phyloP scores from a whole-genome alignment of 2,329 filamentous ascomycete genomes.

The Penicillium sumatraense region DNA sequence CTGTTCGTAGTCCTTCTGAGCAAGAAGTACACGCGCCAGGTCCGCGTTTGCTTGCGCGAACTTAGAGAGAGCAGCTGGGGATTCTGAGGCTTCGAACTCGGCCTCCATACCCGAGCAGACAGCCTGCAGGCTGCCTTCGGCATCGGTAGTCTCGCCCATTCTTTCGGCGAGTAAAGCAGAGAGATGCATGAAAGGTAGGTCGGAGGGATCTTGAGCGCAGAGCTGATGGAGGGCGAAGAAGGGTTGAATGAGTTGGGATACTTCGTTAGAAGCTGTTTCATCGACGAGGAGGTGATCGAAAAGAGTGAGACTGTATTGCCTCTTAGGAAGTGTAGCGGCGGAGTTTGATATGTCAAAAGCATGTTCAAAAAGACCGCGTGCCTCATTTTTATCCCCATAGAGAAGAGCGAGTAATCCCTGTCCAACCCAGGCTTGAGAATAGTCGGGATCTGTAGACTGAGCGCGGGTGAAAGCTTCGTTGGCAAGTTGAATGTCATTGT shows the following conservation, averaged over 20 bases:
- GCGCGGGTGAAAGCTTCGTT: conserved; percentile 88
- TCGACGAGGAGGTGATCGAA: conserved; percentile 79
- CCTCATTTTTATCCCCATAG: conserved; percentile 75
- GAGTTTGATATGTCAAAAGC: conserved; percentile 90
- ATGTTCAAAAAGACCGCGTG: conserved; percentile 84
- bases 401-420: conserved; percentile 84
- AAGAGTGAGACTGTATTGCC: conserved; percentile 77
- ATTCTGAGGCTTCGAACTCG: conserved; percentile 84
- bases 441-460: conserved; percentile 93
- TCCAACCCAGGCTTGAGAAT: conserved; percentile 89
- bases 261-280: conserved; percentile 55
- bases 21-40: conserved; percentile 80
- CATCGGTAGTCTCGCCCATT: conserved; percentile 67
- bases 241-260: conserved; percentile 74
- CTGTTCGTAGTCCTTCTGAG: conserved; percentile 64
- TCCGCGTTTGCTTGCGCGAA: conserved; percentile 87
- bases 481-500: conserved; percentile 82
- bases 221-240: conserved; percentile 88
- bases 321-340: conserved; percentile 71
- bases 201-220: conserved; percentile 69
- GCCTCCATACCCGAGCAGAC: conserved; percentile 75
- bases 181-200: conserved; percentile 76
- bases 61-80: conserved; percentile 69
- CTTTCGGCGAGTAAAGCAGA: conserved; percentile 81
- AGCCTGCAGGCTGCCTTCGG: conserved; percentile 66